These are phyloP conservation scores for Puya raimondii DNA, from an alignment of 176 grass and related monocot genomes.

Conservation along the genomic window DNA sequence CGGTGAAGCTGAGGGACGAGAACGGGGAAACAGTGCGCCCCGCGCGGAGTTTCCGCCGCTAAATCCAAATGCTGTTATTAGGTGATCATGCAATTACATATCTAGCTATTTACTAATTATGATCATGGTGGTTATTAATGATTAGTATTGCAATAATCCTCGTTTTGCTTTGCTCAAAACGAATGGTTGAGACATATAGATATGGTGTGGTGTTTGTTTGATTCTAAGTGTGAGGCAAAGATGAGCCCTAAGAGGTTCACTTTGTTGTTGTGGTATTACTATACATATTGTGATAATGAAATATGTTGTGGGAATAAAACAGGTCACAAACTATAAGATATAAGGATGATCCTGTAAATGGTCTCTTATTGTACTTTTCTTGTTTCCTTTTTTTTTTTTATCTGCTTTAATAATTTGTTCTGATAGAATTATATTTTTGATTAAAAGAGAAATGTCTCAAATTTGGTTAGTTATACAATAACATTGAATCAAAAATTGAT, in stretches of 20 bases:
- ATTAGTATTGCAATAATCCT: constrained; percentile 28
- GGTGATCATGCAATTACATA: background rate
- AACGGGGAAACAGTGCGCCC: constrained; percentile 47
- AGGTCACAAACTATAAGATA: too few species aligned
- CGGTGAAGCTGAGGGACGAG: constrained; percentile 70
- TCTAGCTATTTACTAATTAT: background rate
- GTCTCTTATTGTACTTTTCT: too few species aligned
- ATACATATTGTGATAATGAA: too few species aligned
- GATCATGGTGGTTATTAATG: constrained; percentile 3
- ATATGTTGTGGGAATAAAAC: too few species aligned
- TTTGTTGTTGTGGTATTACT: too few species aligned
- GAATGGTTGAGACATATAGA: constrained; percentile 2
- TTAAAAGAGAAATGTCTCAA: too few species aligned
- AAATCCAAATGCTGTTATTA: background rate
- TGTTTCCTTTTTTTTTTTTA: too few species aligned
- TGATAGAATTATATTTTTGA: too few species aligned
- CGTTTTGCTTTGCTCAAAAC: constrained; percentile 46
- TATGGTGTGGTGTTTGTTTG: background rate
- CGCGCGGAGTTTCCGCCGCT: constrained; percentile 79
- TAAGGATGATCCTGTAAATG: too few species aligned
- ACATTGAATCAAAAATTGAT: too few species aligned
- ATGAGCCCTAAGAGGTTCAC: background rate
- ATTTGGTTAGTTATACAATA: too few species aligned
- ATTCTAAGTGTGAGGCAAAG: background rate
- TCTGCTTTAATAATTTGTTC: too few species aligned